These are phyloP conservation scores for Stephanodiscus minutulus DNA, from an alignment of 108 stramenopile genomes.

Conservation along the genomic window DNA sequence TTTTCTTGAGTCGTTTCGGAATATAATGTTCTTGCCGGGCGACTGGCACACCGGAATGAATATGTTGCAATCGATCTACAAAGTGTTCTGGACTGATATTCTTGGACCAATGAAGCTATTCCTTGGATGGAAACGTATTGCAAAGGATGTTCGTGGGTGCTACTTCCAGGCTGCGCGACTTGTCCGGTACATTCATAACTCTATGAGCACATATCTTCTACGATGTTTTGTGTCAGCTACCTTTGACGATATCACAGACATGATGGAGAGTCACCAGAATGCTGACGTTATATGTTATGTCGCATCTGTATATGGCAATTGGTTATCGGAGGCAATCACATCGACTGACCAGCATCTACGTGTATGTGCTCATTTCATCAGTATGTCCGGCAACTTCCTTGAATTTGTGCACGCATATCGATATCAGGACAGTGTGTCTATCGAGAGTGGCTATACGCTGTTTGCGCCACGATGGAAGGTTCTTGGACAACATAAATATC, in stretches of 20 bases:
- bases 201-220: too few species aligned
- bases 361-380: neutral
- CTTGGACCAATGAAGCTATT: neutral
- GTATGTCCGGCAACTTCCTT: conserved; percentile 5
- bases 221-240: too few species aligned
- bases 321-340: neutral
- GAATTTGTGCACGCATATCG: conserved; percentile 6
- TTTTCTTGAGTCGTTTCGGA: neutral
- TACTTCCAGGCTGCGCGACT: conserved; percentile 12
- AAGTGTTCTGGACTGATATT: neutral
- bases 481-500: conserved; percentile 1
- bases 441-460: neutral
- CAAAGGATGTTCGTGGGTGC: conserved; percentile 3
- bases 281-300: neutral
- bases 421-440: neutral
- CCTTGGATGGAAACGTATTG: conserved; percentile 16
- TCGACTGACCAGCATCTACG: neutral
- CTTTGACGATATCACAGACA: too few species aligned
- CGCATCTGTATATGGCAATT: neutral
- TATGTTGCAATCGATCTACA: neutral
- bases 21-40: conserved; percentile 2
- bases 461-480: conserved; percentile 13
- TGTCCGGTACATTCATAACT: neutral
- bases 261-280: neutral
- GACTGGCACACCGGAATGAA: conserved; percentile 17